Evolutionary conservation across 2,329 filamentous ascomycete species (phyloP).

Genomic region (Anisogramma anomala): DNA sequence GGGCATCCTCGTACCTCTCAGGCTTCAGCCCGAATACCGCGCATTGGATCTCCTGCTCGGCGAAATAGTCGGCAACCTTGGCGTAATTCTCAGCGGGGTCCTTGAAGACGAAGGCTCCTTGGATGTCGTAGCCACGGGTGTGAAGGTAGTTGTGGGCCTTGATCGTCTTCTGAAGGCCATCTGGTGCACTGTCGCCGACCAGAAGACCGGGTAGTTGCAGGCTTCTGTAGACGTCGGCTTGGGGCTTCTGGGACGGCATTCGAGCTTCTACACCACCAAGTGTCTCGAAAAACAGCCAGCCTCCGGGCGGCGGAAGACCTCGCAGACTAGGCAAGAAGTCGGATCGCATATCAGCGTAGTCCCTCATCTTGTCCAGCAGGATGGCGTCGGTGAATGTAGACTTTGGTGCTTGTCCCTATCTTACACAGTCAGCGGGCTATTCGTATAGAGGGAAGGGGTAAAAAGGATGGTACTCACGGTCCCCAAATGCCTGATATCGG

Average conservation of each 20-base stretch:
- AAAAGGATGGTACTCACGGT: too few relatives aligned
- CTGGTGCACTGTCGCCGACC: slow-evolving; percentile 62
- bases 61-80: slow-evolving; percentile 60
- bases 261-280: slow-evolving; percentile 76
- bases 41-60: slow-evolving; percentile 45
- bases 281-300: slow-evolving; percentile 66
- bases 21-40: slow-evolving; percentile 46
- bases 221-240: slow-evolving; percentile 67
- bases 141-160: slow-evolving; percentile 68
- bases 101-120: slow-evolving; percentile 57
- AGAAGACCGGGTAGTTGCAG: slow-evolving; percentile 63
- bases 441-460: too few relatives aligned
- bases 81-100: slow-evolving; percentile 53
- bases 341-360: background rate
- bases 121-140: slow-evolving; percentile 68
- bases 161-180: slow-evolving; percentile 71
- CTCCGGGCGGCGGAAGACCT: slow-evolving; percentile 31
- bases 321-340: background rate
- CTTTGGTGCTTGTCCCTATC: too few relatives aligned
- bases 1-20: slow-evolving; percentile 28
- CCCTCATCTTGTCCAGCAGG: background rate
- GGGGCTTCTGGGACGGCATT: slow-evolving; percentile 60
- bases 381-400: too few relatives aligned
- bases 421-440: too few relatives aligned
- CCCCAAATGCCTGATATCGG: too few relatives aligned